Conservation (phyloP, 176 grass and related monocot genomes). For the Coix lacrymajobi region DNA sequence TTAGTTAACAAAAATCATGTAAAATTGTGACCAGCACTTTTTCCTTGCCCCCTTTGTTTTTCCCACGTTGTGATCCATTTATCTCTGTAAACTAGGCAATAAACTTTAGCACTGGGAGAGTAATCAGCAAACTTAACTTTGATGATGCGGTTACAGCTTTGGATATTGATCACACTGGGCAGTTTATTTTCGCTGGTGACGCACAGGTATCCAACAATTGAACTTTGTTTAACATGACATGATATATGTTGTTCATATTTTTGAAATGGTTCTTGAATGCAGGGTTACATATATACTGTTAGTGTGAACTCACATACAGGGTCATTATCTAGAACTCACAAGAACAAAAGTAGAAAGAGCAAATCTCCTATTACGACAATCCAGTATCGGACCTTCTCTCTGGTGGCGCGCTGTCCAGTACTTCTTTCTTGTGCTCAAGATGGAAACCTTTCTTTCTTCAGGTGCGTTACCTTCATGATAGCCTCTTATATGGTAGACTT, state of each 20-base stretch:
- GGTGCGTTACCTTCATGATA: conserved; percentile 45
- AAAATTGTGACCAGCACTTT: neutral
- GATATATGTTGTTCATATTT: conserved; percentile 6
- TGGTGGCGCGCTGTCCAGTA: conserved; percentile 76
- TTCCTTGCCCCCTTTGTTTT: neutral
- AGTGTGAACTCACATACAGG: conserved; percentile 86
- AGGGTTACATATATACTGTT: conserved; percentile 83
- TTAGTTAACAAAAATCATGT: conserved; percentile 21
- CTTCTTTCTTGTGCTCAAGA: conserved; percentile 92
- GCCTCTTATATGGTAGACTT: neutral
- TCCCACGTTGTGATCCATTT: conserved; percentile 23
- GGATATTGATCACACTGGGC: conserved; percentile 92
- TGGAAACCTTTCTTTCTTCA: conserved; percentile 92
- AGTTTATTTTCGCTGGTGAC: conserved; percentile 91
- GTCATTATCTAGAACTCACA: conserved; percentile 76
- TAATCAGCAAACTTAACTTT: conserved; percentile 85
- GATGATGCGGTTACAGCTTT: conserved; percentile 90
- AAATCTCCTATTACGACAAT: conserved; percentile 77
- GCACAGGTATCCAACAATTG: conserved; percentile 58
- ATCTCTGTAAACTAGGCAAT: conserved; percentile 55
- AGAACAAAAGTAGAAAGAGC: conserved; percentile 72
- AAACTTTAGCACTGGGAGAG: conserved; percentile 97
- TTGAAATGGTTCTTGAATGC: conserved; percentile 28
- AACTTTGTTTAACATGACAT: conserved; percentile 1
- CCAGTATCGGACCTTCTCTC: conserved; percentile 86